Percentiles rank a stretch among this genome's conserved stretches.
Evolutionary conservation across 768 basidiomycete genomes (phyloP).

Genomic region (Porphyrellus cyaneotinctus): DNA sequence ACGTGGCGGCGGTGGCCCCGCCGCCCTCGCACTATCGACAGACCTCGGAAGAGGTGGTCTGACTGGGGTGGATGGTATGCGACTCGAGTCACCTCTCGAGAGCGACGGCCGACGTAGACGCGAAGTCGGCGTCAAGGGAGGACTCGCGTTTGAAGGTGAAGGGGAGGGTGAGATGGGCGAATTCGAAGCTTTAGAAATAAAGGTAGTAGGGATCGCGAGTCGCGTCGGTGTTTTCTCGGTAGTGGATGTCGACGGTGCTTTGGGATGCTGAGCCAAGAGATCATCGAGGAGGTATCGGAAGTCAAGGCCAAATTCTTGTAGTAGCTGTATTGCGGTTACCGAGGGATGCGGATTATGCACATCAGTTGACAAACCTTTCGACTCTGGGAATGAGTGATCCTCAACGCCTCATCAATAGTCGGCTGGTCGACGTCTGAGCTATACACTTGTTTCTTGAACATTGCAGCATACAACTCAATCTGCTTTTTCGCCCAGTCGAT

Average conservation of each 20-base stretch:
- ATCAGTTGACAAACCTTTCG: slow-evolving; percentile 55
- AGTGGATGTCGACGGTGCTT: slow-evolving; percentile 26
- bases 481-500: slow-evolving; percentile 91
- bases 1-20: slow-evolving; percentile 61
- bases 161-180: slow-evolving; percentile 16
- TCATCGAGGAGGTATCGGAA: slow-evolving; percentile 88
- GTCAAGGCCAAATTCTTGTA: slow-evolving; percentile 92
- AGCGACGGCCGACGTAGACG: slow-evolving; percentile 26
- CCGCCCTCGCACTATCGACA: slow-evolving; percentile 29
- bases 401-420: slow-evolving; percentile 73
- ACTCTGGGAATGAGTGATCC: slow-evolving; percentile 76
- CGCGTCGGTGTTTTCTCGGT: slow-evolving; percentile 28
- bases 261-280: slow-evolving; percentile 53
- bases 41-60: slow-evolving; percentile 29
- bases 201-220: slow-evolving; percentile 16
- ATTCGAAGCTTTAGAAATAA: slow-evolving; percentile 14
- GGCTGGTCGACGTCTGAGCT: slow-evolving; percentile 68
- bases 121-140: slow-evolving; percentile 26
- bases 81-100: slow-evolving; percentile 28
- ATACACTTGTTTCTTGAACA: slow-evolving; percentile 90
- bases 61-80: slow-evolving; percentile 9
- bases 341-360: background rate
- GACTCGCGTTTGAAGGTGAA: slow-evolving; percentile 14
- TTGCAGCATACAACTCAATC: slow-evolving; percentile 75
- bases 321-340: slow-evolving; percentile 46